Base-by-base conservation (phyloP, 352 stramenopile species). In the Peronosclerospora sorghi region DNA sequence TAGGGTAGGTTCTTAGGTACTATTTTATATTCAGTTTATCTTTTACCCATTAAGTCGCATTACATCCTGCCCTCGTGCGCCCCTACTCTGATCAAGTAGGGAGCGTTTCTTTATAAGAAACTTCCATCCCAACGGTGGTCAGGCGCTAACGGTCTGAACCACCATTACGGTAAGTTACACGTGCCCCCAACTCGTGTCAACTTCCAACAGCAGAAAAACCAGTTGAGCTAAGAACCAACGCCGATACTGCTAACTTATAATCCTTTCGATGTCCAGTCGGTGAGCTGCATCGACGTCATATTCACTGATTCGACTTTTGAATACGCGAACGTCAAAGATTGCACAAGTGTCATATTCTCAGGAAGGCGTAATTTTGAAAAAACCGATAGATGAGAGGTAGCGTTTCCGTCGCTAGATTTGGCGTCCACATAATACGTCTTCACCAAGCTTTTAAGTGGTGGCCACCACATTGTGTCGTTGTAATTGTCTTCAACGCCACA, bases 381-480 rank as follows among this genome's bases (percentile, higher is more conserved):
- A 4, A 88, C 23, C 13, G 73, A 72, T 19, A 28, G 43, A 5
- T 66, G 62, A 4, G 64, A 39, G 2, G 68, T 87, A 41, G 45
- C 20, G 17, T 83, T 86, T 9, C 60, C 67, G 37, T 81, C 70
- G 27, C 56, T 64, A 10, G 55, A 56, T 41, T 86, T 86, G 14
- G 62, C 55, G 42, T 87, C 75, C 21, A 90, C 21, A 35, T 87
- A 93, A 54, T 89, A 89, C 40, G 76, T 83, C 50, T 84, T 83
- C 20, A 90, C 71, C 19, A 93, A 46, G 32, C 69, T 68, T 51
- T 90, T 90, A 19, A 93, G 49, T 12, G 80, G 77, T 35, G 73
- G 77, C 76, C 79, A 93, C 80, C 80, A 93, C 72, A 93, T 88
- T 9, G 80, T 93, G 35, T 88, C 71, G 41, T 90, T 93, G 56